Conservation (phyloP, 2,329 filamentous ascomycete species). For the Tolypocladium endophyticum region DNA sequence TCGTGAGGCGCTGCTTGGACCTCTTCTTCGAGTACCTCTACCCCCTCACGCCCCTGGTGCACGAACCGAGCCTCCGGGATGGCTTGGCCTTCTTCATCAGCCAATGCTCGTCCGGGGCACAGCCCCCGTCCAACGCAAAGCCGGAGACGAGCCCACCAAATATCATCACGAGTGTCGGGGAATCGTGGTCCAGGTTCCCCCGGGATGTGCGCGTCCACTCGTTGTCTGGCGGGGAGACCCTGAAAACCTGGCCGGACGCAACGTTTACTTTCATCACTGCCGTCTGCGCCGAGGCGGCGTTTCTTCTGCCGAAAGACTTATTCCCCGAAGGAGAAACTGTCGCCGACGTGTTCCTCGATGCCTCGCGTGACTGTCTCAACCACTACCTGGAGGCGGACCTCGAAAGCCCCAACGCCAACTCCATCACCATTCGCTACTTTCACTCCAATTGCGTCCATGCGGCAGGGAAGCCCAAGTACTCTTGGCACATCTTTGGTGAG, state of each 20-base stretch:
- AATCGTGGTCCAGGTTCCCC: conserved; percentile 2
- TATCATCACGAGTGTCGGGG: not conserved
- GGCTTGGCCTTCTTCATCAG: conserved; percentile 21
- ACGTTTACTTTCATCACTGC: conserved; percentile 31
- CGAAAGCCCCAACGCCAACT: conserved; percentile 29
- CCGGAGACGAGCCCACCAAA: not conserved
- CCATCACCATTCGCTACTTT: conserved; percentile 31
- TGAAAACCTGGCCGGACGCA: conserved; percentile 21
- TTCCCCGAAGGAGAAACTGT: conserved; percentile 26
- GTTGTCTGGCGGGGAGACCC: not conserved
- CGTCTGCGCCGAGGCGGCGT: conserved; percentile 30
- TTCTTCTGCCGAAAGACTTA: conserved; percentile 25
- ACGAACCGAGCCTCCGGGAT: conserved; percentile 27
- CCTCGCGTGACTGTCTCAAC: conserved; percentile 25
- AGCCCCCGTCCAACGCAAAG: not conserved
- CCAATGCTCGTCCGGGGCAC: conserved; percentile 1
- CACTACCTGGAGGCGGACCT: conserved; percentile 30
- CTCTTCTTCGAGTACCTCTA: conserved; percentile 32
- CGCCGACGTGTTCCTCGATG: conserved; percentile 26
- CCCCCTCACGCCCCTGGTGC: conserved; percentile 29
- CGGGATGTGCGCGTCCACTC: not conserved
- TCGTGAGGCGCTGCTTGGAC: conserved; percentile 23
- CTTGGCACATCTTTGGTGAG: conserved; percentile 35
- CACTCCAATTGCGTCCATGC: conserved; percentile 35
- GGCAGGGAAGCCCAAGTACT: conserved; percentile 28